Conservation (phyloP, 371 early-diverging fungal species). For the Lichtheimia ramosa region DNA sequence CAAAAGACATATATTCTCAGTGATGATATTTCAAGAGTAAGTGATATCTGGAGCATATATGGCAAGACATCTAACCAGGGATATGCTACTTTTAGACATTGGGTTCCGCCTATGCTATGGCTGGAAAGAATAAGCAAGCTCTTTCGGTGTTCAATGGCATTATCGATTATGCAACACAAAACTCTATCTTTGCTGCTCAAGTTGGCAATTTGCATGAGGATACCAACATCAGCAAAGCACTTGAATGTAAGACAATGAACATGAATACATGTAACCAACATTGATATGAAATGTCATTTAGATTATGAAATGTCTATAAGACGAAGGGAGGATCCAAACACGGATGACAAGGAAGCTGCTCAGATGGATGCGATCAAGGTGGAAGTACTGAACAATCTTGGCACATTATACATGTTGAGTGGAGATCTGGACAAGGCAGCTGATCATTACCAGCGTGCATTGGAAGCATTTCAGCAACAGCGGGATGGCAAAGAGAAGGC, state of each 20-base stretch:
- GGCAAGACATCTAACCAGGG: slow-evolving; percentile 1
- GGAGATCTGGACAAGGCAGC: slow-evolving; percentile 33
- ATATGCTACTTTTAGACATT: slow-evolving; percentile 30
- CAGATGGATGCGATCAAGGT: slow-evolving; percentile 47
- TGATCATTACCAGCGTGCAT: slow-evolving; percentile 35
- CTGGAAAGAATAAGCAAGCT: slow-evolving; percentile 67
- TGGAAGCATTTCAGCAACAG: slow-evolving; percentile 32
- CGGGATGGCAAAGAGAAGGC: slow-evolving; percentile 5
- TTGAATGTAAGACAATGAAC: slow-evolving; percentile 42
- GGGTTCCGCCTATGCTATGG: slow-evolving; percentile 64
- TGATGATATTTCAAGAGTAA: slow-evolving; percentile 2
- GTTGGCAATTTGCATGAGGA: slow-evolving; percentile 65
- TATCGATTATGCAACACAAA: slow-evolving; percentile 50
- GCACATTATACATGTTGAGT: slow-evolving; percentile 61
- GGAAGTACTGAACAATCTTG: slow-evolving; percentile 84
- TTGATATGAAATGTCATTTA: slow-evolving; percentile 1
- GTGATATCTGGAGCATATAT: neutral
- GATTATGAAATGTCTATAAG: slow-evolving; percentile 37
- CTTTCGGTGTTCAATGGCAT: slow-evolving; percentile 62
- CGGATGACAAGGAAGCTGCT: slow-evolving; percentile 17
- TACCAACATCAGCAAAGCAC: slow-evolving; percentile 46
- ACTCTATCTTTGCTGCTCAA: slow-evolving; percentile 59
- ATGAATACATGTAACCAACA: too few species aligned
- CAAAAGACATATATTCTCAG: neutral
- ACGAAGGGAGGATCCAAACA: slow-evolving; percentile 17